phyloP scores from a whole-genome alignment of 2,329 filamentous ascomycete species.

The Macrophomina tecta region DNA sequence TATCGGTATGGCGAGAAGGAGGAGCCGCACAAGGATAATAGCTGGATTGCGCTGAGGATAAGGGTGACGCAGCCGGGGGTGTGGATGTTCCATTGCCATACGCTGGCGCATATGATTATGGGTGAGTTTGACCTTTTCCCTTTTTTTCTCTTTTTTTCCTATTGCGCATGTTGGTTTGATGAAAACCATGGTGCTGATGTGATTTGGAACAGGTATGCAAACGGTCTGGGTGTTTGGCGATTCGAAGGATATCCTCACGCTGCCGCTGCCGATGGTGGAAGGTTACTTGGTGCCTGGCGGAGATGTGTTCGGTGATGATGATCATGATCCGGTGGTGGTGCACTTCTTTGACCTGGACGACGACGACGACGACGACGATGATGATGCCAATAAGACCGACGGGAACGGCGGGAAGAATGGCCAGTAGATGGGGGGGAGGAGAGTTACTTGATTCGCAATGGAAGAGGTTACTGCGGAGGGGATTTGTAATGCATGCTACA shows the following conservation, averaged over 20 bases:
- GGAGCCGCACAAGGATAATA: conserved; percentile 49
- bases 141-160: neutral
- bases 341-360: conserved; percentile 20
- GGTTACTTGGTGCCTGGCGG: conserved; percentile 55
- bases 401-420: neutral
- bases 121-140: conserved; percentile 36
- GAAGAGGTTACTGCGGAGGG: neutral
- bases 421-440: neutral
- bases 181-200: neutral
- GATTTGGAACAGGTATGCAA: conserved; percentile 46
- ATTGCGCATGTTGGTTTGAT: too few species aligned
- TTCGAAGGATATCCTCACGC: conserved; percentile 44
- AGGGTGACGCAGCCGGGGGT: conserved; percentile 60
- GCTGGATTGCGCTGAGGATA: conserved; percentile 68
- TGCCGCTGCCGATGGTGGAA: conserved; percentile 43
- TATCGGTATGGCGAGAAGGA: conserved; percentile 59
- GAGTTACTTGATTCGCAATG: neutral
- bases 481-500: neutral
- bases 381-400: neutral
- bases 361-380: neutral
- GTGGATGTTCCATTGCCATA: conserved; percentile 69
- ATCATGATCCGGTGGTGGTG: conserved; percentile 30
- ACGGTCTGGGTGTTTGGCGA: conserved; percentile 56
- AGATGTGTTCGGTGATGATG: conserved; percentile 47
- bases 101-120: conserved; percentile 65